Base-by-base conservation (phyloP, 1,139 yeast species). In the Debaryomyces fabryi region DNA sequence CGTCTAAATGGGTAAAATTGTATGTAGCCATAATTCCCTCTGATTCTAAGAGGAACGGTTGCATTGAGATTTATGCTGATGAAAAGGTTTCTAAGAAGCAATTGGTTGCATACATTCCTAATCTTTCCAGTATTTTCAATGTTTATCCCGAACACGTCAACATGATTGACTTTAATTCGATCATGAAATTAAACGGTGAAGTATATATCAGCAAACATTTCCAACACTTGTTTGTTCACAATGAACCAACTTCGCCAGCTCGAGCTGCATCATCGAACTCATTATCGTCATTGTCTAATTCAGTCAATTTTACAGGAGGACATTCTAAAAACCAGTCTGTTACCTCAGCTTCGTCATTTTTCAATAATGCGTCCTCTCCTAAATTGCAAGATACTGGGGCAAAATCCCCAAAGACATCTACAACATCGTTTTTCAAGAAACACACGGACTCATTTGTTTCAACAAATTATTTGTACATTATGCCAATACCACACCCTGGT, bases 401-500 rank as follows among this genome's bases (percentile, higher is more conserved):
- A 36, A 42, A 50, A 23, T 56, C 63, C 1, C 59, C 62, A 16
- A 41, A 58, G 55, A 49, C 48, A 52, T 53, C 54, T 52, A 55
- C 59, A n/a, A 36, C 53, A 29, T 38, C 58, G 25, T 58, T 55
- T 44, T 52, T 63, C 44, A 66, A 67, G 53, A 69, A 69, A 53
- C 64, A 67, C 42, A 50, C 55, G 39, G 58, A 57, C 50, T 60
- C 63, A 47, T 79, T 65, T 57, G 76, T 62, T 27, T 65, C 56
- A 43, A 70, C 72, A 47, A 64, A 64, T 58, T 78, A 59, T 62
- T 67, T 70, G 55, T 81, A 68, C 60, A 67, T 81, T 51, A 78
- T 81, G 72, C 85, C 86, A 2, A 72, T 71, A 29, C 53, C 77
- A 7, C 86, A 81, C 58, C 82, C 84, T 0, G 82, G 83, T 12